Conservation (phyloP, 257 asterid species). For the Ligustrum vulgare region DNA sequence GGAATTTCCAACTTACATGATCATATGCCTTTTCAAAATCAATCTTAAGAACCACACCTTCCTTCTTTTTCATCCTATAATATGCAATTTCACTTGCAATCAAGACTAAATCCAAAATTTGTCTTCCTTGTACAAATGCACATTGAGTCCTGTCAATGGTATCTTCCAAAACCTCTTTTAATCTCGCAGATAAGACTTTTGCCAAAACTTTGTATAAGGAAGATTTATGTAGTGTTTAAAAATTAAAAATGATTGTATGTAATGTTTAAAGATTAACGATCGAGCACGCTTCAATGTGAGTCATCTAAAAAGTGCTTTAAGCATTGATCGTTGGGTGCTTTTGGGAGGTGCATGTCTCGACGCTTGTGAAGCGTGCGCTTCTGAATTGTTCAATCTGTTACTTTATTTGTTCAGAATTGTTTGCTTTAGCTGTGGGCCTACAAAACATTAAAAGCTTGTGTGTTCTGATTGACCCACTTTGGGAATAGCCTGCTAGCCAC, state of each 20-base stretch:
- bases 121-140: no score
- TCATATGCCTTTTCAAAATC: no score
- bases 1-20: no score
- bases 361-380: not conserved
- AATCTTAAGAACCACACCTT: no score
- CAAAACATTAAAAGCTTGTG: not conserved
- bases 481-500: not conserved
- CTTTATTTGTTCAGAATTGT: not conserved
- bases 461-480: not conserved
- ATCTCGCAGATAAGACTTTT: no score
- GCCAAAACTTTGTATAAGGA: no score
- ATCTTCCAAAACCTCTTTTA: no score
- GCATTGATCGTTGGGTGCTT: not conserved
- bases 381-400: not conserved
- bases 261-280: not conserved
- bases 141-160: no score
- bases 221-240: no score
- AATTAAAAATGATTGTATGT: slow-evolving; percentile 25
- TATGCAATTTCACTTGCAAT: no score
- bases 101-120: no score
- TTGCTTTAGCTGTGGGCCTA: not conserved
- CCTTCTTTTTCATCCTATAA: no score
- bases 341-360: not conserved
- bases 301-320: not conserved
- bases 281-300: not conserved